These are phyloP conservation scores for Trichophyton rubrum DNA, from an alignment of 2,329 filamentous ascomycete genomes.

Conservation along the genomic window DNA sequence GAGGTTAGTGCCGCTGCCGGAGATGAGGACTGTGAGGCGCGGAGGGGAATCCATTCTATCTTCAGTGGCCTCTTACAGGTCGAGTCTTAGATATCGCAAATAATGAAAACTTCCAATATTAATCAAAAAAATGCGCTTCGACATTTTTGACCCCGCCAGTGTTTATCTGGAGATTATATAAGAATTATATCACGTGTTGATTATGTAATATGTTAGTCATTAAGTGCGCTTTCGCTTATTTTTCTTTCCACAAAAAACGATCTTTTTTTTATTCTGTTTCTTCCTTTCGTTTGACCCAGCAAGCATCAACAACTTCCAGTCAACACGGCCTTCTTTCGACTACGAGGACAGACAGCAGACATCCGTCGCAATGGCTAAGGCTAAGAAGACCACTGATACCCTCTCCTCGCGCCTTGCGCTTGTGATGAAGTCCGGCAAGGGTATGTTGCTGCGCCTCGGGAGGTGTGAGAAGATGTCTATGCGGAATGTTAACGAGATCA, in stretches of 20 bases:
- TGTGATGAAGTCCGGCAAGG: constrained; percentile 56
- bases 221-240: background rate
- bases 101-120: too few species aligned
- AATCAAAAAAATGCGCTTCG: too few species aligned
- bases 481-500: background rate
- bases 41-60: constrained; percentile 18
- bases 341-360: background rate
- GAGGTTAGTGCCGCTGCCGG: constrained; percentile 64
- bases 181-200: too few species aligned
- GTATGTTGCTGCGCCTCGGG: constrained; percentile 18
- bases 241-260: background rate
- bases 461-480: background rate
- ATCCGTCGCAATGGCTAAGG: constrained; percentile 34
- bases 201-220: background rate
- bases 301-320: background rate
- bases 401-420: constrained; percentile 60
- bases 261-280: background rate
- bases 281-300: background rate
- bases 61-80: background rate
- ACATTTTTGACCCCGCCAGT: too few species aligned
- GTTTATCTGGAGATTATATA: too few species aligned
- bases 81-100: background rate
- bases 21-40: constrained; percentile 56
- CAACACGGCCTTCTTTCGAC: background rate
- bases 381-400: constrained; percentile 68